A percentile compares a stretch with the other conserved stretches of the same genome.
Conservation (phyloP, 257 asterid species). For the Rehmannia glutinosa region DNA sequence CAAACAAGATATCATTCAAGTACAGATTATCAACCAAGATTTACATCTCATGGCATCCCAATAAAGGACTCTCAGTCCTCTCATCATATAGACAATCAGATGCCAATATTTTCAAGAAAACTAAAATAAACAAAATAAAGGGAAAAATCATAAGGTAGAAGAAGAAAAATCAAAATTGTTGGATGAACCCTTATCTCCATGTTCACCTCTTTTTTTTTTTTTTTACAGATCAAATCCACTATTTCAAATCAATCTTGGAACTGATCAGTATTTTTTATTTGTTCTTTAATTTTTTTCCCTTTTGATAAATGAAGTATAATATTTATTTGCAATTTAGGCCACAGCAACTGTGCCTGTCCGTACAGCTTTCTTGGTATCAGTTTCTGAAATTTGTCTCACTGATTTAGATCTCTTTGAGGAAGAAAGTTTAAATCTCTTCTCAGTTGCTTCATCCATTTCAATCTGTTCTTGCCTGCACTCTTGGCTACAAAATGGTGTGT, state of each 20-base stretch:
- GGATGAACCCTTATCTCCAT: constrained; percentile 15
- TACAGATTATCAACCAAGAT: constrained; percentile 1
- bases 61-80: constrained; percentile 15
- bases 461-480: constrained; percentile 97
- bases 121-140: neutral
- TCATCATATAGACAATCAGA: constrained; percentile 23
- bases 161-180: constrained; percentile 34
- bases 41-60: constrained; percentile 16
- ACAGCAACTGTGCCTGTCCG: constrained; percentile 71
- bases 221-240: constrained; percentile 17
- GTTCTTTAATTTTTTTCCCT: neutral
- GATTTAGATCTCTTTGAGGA: constrained; percentile 51
- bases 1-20: too few relatives aligned
- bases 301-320: too few relatives aligned
- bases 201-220: neutral
- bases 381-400: constrained; percentile 35
- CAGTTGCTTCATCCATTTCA: constrained; percentile 79
- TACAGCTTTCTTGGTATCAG: constrained; percentile 51
- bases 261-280: neutral
- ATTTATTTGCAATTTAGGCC: too few relatives aligned
- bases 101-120: constrained; percentile 7
- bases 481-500: constrained; percentile 86
- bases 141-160: neutral
- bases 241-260: neutral
- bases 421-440: constrained; percentile 55